Evolutionary conservation across 345 rosid species (phyloP).

Genomic region (Moringa oleifera): DNA sequence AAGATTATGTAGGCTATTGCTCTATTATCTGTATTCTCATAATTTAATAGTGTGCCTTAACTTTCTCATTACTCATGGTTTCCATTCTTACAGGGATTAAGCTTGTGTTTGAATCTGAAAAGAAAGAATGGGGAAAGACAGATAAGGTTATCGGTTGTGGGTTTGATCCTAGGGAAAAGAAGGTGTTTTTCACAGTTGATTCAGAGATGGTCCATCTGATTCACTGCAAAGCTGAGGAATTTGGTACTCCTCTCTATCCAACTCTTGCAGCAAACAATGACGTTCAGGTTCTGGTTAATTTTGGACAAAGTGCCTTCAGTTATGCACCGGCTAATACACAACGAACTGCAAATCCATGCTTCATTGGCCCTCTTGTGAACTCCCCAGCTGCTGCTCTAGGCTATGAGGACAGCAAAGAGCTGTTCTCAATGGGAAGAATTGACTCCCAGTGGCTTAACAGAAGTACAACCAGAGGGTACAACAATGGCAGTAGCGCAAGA

Average conservation of each 20-base stretch:
- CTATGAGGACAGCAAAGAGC: constrained; percentile 73
- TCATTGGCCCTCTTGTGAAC: neutral
- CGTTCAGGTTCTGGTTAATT: constrained; percentile 19
- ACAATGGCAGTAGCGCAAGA: constrained; percentile 30
- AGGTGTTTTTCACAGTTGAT: constrained; percentile 32
- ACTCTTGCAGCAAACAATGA: constrained; percentile 25
- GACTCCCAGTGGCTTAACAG: constrained; percentile 74
- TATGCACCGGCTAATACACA: constrained; percentile 26
- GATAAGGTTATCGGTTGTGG: constrained; percentile 33
- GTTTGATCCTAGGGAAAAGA: constrained; percentile 28
- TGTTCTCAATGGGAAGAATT: constrained; percentile 88
- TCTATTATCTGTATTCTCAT: neutral
- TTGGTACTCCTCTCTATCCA: constrained; percentile 31
- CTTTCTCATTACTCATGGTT: neutral
- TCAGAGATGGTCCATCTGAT: constrained; percentile 29
- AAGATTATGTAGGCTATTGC: neutral
- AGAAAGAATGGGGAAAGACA: constrained; percentile 24
- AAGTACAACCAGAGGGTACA: constrained; percentile 29
- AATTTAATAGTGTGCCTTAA: no score
- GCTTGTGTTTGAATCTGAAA: constrained; percentile 34
- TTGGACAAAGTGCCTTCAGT: constrained; percentile 29
- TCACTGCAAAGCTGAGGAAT: constrained; percentile 30
- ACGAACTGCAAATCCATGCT: constrained; percentile 25
- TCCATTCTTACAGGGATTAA: constrained; percentile 48
- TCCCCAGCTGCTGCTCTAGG: constrained; percentile 29